Base-by-base conservation (phyloP, 768 basidiomycete species). In the Boletus subparvulus region DNA sequence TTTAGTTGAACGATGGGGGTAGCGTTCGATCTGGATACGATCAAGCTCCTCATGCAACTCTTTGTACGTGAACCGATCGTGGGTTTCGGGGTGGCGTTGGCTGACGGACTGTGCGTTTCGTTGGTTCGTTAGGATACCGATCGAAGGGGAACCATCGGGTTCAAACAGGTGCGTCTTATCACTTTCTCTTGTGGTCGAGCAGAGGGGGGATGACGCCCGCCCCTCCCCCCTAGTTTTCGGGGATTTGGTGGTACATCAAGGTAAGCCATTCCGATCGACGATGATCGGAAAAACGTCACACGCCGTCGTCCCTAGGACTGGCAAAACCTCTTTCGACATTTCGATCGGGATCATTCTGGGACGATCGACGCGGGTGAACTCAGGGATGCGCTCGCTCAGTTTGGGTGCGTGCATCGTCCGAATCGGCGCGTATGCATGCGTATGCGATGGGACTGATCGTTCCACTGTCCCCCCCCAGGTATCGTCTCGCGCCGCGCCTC, bases 241-340 rank as follows among this genome's bases (percentile, higher is more conserved):
- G 88, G 5, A 80, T 92, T 24, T 93, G 88, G 87, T 86, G 87
- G 65, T 91, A 90, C 71, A 85, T 91, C 81, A 85, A 88, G 74
- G 83, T 65, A 43, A 11, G 4, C 47, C 14, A 14, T 35, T 10
- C 28, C n/a, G 28, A 39, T 40, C 19, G 6, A 13, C 30, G 39
- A 36, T 16, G 21, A 36, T 21, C 19, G 10, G 8, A 26, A 6
- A n/a, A 2, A 12, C 7, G 11, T 26, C 32, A 32, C 1, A 32
- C 3, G n/a, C n/a, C n/a, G 32, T 11, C 3, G 3, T 2, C 14
- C 17, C 13, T 9, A 84, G 81, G 89, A 92, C 69, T 92, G 90
- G 91, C 89, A 92, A 74, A 83, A 84, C 55, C 85, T 90, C 54
- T 93, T 92, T 78, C 80, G 77, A 44, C 87, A 89, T 72, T 92